Evolutionary conservation across 2,329 filamentous ascomycete species (phyloP).

Genomic region (Phyllosticta citrichinensis): DNA sequence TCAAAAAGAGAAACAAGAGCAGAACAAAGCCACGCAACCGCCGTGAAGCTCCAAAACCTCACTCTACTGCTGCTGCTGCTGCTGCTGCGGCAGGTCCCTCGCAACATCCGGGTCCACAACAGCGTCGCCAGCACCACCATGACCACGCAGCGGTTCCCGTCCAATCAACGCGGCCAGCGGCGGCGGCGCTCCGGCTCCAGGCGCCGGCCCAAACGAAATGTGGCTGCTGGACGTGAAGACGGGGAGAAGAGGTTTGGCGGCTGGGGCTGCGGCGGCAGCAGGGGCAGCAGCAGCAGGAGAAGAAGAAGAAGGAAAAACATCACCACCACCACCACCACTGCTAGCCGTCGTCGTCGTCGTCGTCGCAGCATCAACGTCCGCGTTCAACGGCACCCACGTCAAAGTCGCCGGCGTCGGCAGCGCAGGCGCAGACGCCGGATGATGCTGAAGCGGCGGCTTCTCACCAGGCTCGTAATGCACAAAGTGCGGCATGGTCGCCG

Average conservation of each 20-base stretch:
- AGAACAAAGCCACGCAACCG: no score
- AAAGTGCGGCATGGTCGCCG: conserved; percentile 22
- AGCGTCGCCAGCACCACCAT: background rate
- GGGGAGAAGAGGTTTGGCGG: conserved; percentile 28
- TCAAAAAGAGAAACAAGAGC: no score
- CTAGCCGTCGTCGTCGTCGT: no score
- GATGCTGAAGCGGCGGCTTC: background rate
- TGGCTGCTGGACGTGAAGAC: conserved; percentile 35
- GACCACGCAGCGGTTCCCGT: background rate
- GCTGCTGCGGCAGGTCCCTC: background rate
- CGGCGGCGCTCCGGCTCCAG: background rate
- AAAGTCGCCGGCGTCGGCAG: conserved; percentile 16
- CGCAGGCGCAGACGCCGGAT: background rate
- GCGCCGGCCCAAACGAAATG: conserved; percentile 23
- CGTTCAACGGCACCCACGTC: conserved; percentile 25
- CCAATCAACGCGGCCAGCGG: background rate
- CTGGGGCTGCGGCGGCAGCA: conserved; percentile 15
- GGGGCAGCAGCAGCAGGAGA: conserved; percentile 3
- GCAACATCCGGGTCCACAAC: background rate
- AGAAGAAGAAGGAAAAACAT: no score
- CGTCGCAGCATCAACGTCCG: conserved; percentile 14
- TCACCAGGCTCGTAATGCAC: conserved; percentile 19
- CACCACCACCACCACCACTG: background rate
- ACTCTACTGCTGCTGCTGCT: background rate
- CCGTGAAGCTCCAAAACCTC: no score